phyloP scores from a whole-genome alignment of 805 yeast species.

The Cyberlindnera samutprakarnensis region DNA sequence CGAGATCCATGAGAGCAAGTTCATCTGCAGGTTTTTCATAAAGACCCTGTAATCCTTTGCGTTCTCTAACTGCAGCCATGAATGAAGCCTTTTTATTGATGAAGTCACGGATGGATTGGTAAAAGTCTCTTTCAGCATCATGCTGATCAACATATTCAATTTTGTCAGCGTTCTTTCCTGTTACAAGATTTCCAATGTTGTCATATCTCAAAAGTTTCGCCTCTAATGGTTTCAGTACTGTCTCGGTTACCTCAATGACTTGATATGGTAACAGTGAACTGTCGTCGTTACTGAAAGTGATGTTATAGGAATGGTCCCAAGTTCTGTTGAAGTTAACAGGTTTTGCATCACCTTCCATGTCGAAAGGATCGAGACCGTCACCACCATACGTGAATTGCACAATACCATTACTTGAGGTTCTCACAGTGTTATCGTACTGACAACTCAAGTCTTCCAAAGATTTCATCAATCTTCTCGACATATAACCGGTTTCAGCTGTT shows the following conservation, averaged over 20 bases:
- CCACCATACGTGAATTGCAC: slow-evolving; percentile 99
- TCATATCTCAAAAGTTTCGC: slow-evolving; percentile 56
- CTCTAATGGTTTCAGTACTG: slow-evolving; percentile 55
- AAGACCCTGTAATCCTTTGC: slow-evolving; percentile 41
- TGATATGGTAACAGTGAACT: slow-evolving; percentile 63
- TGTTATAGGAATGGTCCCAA: slow-evolving; percentile 85
- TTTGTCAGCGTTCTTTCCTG: slow-evolving; percentile 35
- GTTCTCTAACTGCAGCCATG: slow-evolving; percentile 50
- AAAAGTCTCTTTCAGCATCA: slow-evolving; percentile 85
- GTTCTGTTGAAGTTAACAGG: slow-evolving; percentile 92
- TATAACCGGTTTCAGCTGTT: slow-evolving; percentile 98
- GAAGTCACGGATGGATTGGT: slow-evolving; percentile 64
- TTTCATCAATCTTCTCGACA: slow-evolving; percentile 97
- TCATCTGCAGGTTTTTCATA: slow-evolving; percentile 38
- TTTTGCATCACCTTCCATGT: slow-evolving; percentile 98
- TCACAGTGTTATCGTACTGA: slow-evolving; percentile 87
- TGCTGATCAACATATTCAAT: slow-evolving; percentile 70
- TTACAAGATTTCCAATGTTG: slow-evolving; percentile 53
- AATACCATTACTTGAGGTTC: slow-evolving; percentile 93
- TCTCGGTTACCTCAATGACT: slow-evolving; percentile 46
- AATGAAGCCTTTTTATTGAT: slow-evolving; percentile 46
- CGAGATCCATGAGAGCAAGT: slow-evolving; percentile 31
- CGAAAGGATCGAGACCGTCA: slow-evolving; percentile 95
- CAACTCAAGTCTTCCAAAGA: slow-evolving; percentile 93
- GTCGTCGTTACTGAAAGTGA: slow-evolving; percentile 54